Evolutionary conservation across 306 rosid genomes (phyloP), one percentile per base, ranked within the genome.

Genomic region (Ceratonia siliqua): DNA sequence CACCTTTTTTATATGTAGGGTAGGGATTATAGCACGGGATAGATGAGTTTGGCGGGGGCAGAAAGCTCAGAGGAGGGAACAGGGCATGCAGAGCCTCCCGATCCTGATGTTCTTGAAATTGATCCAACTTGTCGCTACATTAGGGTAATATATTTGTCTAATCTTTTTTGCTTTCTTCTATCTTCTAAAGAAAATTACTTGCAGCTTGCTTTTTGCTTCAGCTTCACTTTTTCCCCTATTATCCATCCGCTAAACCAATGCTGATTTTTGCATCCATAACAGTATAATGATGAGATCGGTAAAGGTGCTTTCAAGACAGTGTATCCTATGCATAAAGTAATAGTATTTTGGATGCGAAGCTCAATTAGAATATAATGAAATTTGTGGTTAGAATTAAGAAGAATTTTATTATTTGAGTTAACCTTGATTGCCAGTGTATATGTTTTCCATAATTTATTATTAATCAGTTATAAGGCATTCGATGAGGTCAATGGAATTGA

Each of bases 401-500:
- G 18, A 39, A 14, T 42, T 49, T 61, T 42, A 10, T 53, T 33
- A n/a, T 32, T 55, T 18, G 52, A 76, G 69, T 56, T 36, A 62
- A 24, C 43, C 13, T 65, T 25, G 61, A 36, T 72, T 65, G 15
- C 9, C 21, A 30, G 41, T 70, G 42, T 46, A 39, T 20, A 36
- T 64, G 71, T 77, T 66, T 71, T 48, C 76, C 56, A 8, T 79
- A 41, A 70, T 71, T 41, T 79, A 57, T 64, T 62, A 54, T 54
- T 20, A 35, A 82, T 69, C 77, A 92, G 98, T 76, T 92, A 84
- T 66, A 92, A 79, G 86, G 98, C 96, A 58, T 92, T 92, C 62
- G 98, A 92, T 78, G 94, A 89, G 73, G 87, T 87, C 30, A 80
- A 85, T 83, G 98, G 98, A 65, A 82, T 90, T 55, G 98, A 92